phyloP scores from a whole-genome alignment of 768 basidiomycete species.

The Infundibulicybe gibba region DNA sequence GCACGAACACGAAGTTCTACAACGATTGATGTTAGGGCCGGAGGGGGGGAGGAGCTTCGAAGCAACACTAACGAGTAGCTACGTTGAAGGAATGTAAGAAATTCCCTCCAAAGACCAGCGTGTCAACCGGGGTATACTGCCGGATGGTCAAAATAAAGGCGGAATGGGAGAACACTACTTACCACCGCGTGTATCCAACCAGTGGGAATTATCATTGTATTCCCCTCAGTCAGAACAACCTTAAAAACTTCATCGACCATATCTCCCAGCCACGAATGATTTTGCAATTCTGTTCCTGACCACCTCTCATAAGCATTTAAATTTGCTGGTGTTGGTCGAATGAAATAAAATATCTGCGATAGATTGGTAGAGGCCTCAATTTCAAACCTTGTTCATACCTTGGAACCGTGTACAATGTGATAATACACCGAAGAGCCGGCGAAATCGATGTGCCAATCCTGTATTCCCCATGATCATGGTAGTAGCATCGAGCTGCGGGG shows the following conservation, averaged over 20 bases:
- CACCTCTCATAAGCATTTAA: slow-evolving; percentile 88
- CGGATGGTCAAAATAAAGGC: slow-evolving; percentile 6
- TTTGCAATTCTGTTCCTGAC: slow-evolving; percentile 91
- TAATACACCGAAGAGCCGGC: slow-evolving; percentile 98
- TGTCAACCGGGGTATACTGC: slow-evolving; percentile 88
- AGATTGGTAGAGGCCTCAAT: neutral
- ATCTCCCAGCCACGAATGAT: slow-evolving; percentile 87
- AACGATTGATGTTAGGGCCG: slow-evolving; percentile 2
- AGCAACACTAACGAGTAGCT: slow-evolving; percentile 62
- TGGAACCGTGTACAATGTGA: slow-evolving; percentile 82
- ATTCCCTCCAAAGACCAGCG: slow-evolving; percentile 96
- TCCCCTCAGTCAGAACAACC: slow-evolving; percentile 70
- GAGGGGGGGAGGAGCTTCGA: neutral
- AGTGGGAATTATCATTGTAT: slow-evolving; percentile 92
- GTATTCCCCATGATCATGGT: slow-evolving; percentile 4
- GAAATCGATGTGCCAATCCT: slow-evolving; percentile 99
- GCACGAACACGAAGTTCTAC: slow-evolving; percentile 84
- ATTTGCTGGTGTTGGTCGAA: slow-evolving; percentile 83
- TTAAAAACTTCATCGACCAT: slow-evolving; percentile 89
- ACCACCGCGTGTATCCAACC: slow-evolving; percentile 99
- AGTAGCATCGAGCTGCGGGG: neutral
- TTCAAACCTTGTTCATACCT: slow-evolving; percentile 42
- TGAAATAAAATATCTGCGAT: slow-evolving; percentile 87
- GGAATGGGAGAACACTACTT: slow-evolving; percentile 21
- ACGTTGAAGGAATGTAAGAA: slow-evolving; percentile 94